Base-by-base conservation (phyloP, 257 asterid genomes). In the Salvia rosmarinus region DNA sequence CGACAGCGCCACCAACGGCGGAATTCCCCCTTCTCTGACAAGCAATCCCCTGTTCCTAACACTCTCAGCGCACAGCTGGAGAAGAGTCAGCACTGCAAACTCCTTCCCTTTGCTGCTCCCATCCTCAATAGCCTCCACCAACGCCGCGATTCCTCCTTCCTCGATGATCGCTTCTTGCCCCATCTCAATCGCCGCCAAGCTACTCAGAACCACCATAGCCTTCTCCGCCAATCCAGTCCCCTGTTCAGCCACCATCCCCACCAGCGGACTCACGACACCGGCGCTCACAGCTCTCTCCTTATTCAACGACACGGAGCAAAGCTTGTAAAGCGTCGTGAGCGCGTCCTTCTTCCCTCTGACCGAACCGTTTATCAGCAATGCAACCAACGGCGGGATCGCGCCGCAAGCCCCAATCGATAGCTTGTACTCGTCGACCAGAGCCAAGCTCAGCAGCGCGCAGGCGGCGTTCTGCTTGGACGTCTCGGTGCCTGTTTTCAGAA, bases 21-120 rank as follows among this genome's bases (percentile, higher is more conserved):
- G 99, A 70, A 94, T 94, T 0, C 95, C 96, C 1, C 99, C 99
- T 86, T 94, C 99, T 68, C 97, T 84, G 37, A 94, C 96, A 68
- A 94, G 90, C 85, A 94, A 79, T 23, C 89, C 95, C 65, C 99
- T 81, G 78, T 85, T 86, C 76, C 88, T 66, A 16, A 94, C 85
- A 82, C 92, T 85, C 47, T 90, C 97, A 23, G 35, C 80, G 76
- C 97, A 94, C 61, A 94, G 64, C 81, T 86, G 96, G 84, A 94
- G 72, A 87, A 94, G 80, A 40, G 96, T 89, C 77, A 91, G 47
- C 52, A 94, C 97, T 0, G 96, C 90, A 55, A 94, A 94, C 75
- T 94, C 99, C 82, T 83, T 89, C 62, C 97, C 97, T 73, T 91
- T 91, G 52, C 79, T 86, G 37, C 90, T 88, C 21, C 89, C 96